A percentile compares a stretch with the other conserved stretches of the same genome.
phyloP scores from a whole-genome alignment of 257 asterid genomes.

The Jaltomata sinuosa region DNA sequence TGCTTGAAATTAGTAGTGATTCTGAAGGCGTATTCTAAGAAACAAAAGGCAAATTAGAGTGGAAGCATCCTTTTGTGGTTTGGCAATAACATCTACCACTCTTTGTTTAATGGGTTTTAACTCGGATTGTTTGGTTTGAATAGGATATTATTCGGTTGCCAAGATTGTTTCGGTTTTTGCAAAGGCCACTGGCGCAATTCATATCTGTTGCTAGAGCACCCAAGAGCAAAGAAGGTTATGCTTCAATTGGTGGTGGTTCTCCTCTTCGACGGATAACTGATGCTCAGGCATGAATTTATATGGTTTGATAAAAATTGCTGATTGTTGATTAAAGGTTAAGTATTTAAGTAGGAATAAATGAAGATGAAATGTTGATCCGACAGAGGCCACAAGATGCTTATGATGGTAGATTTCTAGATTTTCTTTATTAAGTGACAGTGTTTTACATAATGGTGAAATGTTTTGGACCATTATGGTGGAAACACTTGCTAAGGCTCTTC shows the following conservation, averaged over 20 bases:
- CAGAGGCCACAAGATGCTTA: not conserved
- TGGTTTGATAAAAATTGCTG: not conserved
- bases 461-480: not conserved
- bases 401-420: not conserved
- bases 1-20: not conserved
- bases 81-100: not conserved
- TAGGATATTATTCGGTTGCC: slow-evolving; percentile 98
- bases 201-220: slow-evolving; percentile 91
- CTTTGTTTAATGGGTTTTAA: slow-evolving; percentile 7
- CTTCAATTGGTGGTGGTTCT: slow-evolving; percentile 99
- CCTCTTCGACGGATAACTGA: slow-evolving; percentile 97
- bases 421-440: not conserved
- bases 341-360: not conserved
- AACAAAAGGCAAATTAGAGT: not conserved
- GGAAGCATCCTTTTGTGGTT: not conserved
- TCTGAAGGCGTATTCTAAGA: not conserved
- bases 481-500: not conserved
- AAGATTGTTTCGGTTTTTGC: slow-evolving; percentile 86
- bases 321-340: not conserved
- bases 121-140: slow-evolving; percentile 13
- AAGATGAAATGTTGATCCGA: not conserved
- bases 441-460: not conserved
- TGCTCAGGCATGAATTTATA: slow-evolving; percentile 61
- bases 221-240: slow-evolving; percentile 98
- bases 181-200: slow-evolving; percentile 92